These are phyloP conservation scores for Apiotrichum gracile DNA, from an alignment of 1,284 basidiomycete species.

Conservation along the genomic window DNA sequence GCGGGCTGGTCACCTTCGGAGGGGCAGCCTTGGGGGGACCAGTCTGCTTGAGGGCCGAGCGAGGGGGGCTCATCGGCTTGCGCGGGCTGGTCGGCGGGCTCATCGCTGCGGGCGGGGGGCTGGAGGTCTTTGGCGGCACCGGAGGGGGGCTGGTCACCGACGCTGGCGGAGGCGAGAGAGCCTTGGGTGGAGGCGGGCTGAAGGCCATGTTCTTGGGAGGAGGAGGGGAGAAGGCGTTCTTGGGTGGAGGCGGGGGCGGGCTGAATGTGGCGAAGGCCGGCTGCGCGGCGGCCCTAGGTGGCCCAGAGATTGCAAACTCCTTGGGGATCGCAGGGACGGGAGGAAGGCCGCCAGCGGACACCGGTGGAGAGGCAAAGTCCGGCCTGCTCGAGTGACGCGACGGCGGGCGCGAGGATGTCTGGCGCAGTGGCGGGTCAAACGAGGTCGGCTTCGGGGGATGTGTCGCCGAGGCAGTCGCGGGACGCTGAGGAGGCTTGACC, in stretches of 20 bases:
- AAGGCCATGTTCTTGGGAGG: neutral
- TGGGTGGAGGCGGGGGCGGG: neutral
- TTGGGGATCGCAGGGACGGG: conserved; percentile 14
- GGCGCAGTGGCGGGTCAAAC: conserved; percentile 31
- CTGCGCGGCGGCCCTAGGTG: neutral
- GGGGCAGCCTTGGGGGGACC: neutral
- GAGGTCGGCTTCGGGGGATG: conserved; percentile 17
- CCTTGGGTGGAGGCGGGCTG: neutral
- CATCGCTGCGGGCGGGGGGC: too few species aligned
- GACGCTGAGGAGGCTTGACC: conserved; percentile 3
- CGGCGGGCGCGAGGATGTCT: conserved; percentile 10
- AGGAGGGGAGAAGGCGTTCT: neutral
- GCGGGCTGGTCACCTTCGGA: neutral
- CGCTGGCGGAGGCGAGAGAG: neutral
- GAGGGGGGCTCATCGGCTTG: too few species aligned
- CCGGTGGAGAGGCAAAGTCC: conserved; percentile 9
- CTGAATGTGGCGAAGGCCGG: neutral
- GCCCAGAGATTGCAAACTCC: neutral
- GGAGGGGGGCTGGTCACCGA: too few species aligned
- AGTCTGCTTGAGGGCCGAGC: too few species aligned
- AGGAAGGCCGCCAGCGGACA: neutral
- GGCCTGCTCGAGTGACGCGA: conserved; percentile 9
- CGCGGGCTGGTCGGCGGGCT: too few species aligned
- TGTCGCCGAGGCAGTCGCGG: conserved; percentile 5
- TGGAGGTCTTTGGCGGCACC: too few species aligned